Evolutionary conservation across 2,329 filamentous ascomycete species (phyloP).

Genomic region (Trichothecium roseum): DNA sequence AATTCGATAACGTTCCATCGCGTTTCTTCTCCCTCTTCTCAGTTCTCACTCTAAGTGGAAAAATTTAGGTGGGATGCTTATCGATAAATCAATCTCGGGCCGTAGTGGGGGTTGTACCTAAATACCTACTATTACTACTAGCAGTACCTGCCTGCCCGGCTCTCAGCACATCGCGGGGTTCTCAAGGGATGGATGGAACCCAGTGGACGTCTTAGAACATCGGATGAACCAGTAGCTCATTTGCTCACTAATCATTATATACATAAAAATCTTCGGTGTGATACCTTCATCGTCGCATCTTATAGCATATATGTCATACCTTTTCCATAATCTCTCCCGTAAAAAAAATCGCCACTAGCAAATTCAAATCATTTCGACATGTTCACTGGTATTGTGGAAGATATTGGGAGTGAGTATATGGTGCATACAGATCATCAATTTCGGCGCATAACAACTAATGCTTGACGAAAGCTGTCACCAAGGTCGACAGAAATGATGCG

Average conservation of each 20-base stretch:
- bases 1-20: background rate
- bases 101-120: background rate
- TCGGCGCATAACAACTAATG: conserved; percentile 16
- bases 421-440: background rate
- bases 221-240: too few relatives aligned
- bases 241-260: too few relatives aligned
- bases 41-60: background rate
- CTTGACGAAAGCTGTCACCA: conserved; percentile 59
- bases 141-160: too few relatives aligned
- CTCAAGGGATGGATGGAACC: too few relatives aligned
- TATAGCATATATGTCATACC: too few relatives aligned
- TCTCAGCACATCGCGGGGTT: background rate
- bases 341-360: too few relatives aligned
- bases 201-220: too few relatives aligned
- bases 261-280: too few relatives aligned
- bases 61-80: conserved; percentile 7
- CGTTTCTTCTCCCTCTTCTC: too few relatives aligned
- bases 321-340: too few relatives aligned
- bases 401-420: conserved; percentile 67
- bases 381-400: conserved; percentile 94
- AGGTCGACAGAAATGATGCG: conserved; percentile 69
- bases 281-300: too few relatives aligned
- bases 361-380: conserved; percentile 40
- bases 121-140: too few relatives aligned
- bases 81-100: conserved; percentile 6